Percentiles rank a stretch among this genome's conserved stretches.
These are phyloP conservation scores for Wickerhamomyces sydowiorum DNA, from an alignment of 805 yeast species.

Conservation along the genomic window DNA sequence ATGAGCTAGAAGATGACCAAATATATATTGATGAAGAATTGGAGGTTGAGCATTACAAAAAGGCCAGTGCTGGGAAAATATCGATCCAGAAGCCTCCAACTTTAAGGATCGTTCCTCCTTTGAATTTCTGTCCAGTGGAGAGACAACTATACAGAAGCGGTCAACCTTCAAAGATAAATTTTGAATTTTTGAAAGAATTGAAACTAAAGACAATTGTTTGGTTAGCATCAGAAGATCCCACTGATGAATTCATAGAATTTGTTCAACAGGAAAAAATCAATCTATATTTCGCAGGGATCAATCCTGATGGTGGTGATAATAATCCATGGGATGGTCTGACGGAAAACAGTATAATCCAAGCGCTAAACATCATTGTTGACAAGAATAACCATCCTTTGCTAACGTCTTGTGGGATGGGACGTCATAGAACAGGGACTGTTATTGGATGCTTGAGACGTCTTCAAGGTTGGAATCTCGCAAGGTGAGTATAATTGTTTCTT, in stretches of 20 bases:
- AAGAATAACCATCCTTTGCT: conserved; percentile 75
- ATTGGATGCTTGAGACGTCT: conserved; percentile 87
- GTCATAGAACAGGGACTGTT: conserved; percentile 96
- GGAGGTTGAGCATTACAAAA: conserved; percentile 20
- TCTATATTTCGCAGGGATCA: conserved; percentile 77
- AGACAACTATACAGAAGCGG: conserved; percentile 82
- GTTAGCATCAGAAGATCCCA: conserved; percentile 95
- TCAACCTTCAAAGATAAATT: conserved; percentile 91
- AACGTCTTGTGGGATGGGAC: conserved; percentile 97
- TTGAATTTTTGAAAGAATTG: conserved; percentile 73
- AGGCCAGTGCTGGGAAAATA: conserved; percentile 8
- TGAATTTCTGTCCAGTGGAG: conserved; percentile 95
- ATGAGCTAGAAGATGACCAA: conserved; percentile 10
- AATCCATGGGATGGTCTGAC: conserved; percentile 97
- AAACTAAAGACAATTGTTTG: conserved; percentile 78
- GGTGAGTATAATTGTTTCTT: not conserved
- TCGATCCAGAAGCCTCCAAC: conserved; percentile 49
- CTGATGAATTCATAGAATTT: conserved; percentile 78
- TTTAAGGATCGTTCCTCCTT: conserved; percentile 79
- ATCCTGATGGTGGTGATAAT: conserved; percentile 67
- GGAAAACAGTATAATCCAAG: conserved; percentile 72
- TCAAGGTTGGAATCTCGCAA: conserved; percentile 96
- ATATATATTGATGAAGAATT: conserved; percentile 18
- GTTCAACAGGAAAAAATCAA: conserved; percentile 67
- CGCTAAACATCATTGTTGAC: conserved; percentile 70